These are phyloP conservation scores for Nepenthes alata DNA, from an alignment of 179 eudicot genomes.

Conservation along the genomic window DNA sequence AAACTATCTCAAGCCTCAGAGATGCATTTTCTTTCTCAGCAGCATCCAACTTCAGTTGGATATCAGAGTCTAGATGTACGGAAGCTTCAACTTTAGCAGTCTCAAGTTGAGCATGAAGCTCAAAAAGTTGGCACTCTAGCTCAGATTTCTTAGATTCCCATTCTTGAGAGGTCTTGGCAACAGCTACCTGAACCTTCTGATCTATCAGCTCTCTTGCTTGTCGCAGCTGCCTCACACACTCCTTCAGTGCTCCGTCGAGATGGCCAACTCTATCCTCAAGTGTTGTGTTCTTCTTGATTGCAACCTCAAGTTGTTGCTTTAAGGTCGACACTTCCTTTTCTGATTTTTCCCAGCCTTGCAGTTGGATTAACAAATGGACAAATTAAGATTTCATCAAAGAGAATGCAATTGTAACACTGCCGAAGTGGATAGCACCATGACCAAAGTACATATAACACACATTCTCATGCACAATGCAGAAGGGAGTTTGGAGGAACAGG, in stretches of 20 bases:
- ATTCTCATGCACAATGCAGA: too few species aligned
- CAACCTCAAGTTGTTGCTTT: slow-evolving; percentile 69
- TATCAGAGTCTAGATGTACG: slow-evolving; percentile 25
- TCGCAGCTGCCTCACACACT: slow-evolving; percentile 79
- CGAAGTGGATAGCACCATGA: background rate
- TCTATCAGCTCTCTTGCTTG: slow-evolving; percentile 74
- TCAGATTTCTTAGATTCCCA: slow-evolving; percentile 42
- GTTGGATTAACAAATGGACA: slow-evolving; percentile 4
- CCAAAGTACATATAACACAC: too few species aligned
- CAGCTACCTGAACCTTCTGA: slow-evolving; percentile 38
- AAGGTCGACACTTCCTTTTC: slow-evolving; percentile 55
- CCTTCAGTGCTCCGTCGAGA: slow-evolving; percentile 94
- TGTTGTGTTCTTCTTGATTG: slow-evolving; percentile 37
- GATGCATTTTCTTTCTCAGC: slow-evolving; percentile 41
- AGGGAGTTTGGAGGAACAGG: too few species aligned
- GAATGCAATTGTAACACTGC: background rate
- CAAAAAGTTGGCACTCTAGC: slow-evolving; percentile 36
- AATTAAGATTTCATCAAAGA: background rate
- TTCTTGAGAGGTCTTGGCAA: slow-evolving; percentile 25
- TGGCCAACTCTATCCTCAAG: slow-evolving; percentile 69
- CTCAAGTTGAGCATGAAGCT: slow-evolving; percentile 44
- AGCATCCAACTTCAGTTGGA: slow-evolving; percentile 28
- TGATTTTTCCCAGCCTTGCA: slow-evolving; percentile 89
- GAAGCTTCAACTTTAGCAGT: slow-evolving; percentile 24
- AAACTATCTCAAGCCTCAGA: slow-evolving; percentile 32